Evolutionary conservation across 495 filamentous ascomycete species (phyloP).

Genomic region (Symbiotaphrina buchneri): DNA sequence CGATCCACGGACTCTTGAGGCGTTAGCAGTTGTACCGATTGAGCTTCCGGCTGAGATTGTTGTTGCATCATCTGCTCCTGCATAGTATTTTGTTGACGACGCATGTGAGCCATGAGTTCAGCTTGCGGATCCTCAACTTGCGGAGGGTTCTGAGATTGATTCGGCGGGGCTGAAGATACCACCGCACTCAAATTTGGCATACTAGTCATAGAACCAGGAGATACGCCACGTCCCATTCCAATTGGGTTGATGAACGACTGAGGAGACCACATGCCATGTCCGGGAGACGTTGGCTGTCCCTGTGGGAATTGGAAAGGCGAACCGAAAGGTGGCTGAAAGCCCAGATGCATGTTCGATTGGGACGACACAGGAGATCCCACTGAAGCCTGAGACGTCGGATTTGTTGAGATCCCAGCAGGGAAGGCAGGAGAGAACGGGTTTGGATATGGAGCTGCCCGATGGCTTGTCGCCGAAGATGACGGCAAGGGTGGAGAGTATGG

Average conservation of each 20-base stretch:
- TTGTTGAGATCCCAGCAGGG: constrained; percentile 21
- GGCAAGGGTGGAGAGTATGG: constrained; percentile 58
- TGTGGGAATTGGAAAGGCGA: constrained; percentile 9
- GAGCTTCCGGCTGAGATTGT: constrained; percentile 24
- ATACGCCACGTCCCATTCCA: constrained; percentile 26
- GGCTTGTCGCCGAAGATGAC: constrained; percentile 38
- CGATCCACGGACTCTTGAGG: constrained; percentile 25
- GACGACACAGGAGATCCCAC: constrained; percentile 1
- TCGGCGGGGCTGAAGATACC: constrained; percentile 17
- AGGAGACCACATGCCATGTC: constrained; percentile 22
- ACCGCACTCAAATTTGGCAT: constrained; percentile 21
- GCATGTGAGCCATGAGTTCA: constrained; percentile 19
- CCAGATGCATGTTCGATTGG: constrained; percentile 11
- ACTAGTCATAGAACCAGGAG: constrained; percentile 19
- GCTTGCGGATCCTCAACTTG: no score
- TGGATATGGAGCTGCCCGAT: constrained; percentile 29
- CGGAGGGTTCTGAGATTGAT: no score
- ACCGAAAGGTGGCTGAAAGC: constrained; percentile 18
- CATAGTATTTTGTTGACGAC: constrained; percentile 33
- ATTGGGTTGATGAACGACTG: constrained; percentile 28
- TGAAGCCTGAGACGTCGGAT: constrained; percentile 29
- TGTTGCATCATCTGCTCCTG: constrained; percentile 30
- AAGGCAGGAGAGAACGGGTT: constrained; percentile 35
- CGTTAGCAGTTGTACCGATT: constrained; percentile 13
- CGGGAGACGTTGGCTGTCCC: constrained; percentile 10